Conservation (phyloP, 1,284 basidiomycete genomes). For the Gymnopus androsaceus region DNA sequence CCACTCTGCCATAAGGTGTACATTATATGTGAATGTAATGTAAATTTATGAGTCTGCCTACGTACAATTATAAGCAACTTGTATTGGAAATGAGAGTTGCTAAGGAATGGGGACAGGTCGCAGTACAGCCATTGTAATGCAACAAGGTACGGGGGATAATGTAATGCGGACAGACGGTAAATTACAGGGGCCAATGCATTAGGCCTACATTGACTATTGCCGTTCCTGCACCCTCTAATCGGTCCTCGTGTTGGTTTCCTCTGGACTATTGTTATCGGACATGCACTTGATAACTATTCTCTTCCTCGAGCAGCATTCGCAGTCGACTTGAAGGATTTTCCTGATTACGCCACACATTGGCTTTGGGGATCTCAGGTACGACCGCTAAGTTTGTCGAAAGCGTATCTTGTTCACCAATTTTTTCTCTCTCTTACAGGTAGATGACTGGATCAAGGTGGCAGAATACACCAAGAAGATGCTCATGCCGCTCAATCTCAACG, state of each 20-base stretch:
- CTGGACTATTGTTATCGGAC: conserved; percentile 6
- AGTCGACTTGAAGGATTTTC: conserved; percentile 1
- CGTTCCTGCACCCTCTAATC: conserved; percentile 2
- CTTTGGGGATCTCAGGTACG: conserved; percentile 4
- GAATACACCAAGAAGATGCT: conserved; percentile 3
- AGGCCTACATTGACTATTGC: no score
- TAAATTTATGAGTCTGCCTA: no score
- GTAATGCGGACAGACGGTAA: no score
- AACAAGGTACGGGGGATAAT: no score
- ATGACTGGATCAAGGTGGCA: conserved; percentile 5
- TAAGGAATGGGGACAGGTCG: no score
- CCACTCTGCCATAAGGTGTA: no score
- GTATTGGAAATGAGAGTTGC: no score
- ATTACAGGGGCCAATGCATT: no score
- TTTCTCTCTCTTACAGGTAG: neutral
- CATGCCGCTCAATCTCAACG: conserved; percentile 4
- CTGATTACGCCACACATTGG: conserved; percentile 2
- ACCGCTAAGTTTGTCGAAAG: neutral
- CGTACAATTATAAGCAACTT: no score
- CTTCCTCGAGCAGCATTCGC: neutral
- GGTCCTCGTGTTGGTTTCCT: conserved; percentile 4
- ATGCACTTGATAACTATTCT: conserved; percentile 1
- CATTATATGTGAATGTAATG: no score
- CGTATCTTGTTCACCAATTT: neutral
- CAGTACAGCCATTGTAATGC: no score